Evolutionary conservation across 805 yeast genomes (phyloP).

Genomic region (Candida verbasci): DNA sequence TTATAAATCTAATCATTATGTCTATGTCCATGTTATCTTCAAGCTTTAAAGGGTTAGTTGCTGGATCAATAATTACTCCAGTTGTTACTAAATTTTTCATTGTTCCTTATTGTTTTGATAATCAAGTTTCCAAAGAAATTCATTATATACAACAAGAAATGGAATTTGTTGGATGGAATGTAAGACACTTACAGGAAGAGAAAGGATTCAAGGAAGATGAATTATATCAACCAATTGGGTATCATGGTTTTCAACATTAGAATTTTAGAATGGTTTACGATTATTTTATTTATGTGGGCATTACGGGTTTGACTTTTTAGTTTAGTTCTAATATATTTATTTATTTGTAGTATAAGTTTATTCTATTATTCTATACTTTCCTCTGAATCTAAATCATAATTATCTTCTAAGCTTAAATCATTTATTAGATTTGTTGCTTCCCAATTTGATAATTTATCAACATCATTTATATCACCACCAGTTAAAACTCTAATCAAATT

Average conservation of each 20-base stretch:
- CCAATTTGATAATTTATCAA: constrained; percentile 32
- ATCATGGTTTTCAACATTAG: constrained; percentile 8
- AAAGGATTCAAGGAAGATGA: constrained; percentile 24
- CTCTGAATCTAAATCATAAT: constrained; percentile 12
- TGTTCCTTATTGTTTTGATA: constrained; percentile 20
- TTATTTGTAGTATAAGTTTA: not conserved
- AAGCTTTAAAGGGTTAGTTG: constrained; percentile 18
- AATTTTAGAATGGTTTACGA: too few relatives aligned
- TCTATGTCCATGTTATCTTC: constrained; percentile 4
- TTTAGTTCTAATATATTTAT: too few relatives aligned
- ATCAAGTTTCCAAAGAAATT: constrained; percentile 20
- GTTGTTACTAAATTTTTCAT: constrained; percentile 22
- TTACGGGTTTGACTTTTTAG: too few relatives aligned
- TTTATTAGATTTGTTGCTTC: constrained; percentile 26
- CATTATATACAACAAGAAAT: constrained; percentile 25
- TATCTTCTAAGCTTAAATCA: constrained; percentile 14
- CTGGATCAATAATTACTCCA: constrained; percentile 29
- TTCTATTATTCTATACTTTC: too few relatives aligned
- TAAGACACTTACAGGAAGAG: constrained; percentile 26
- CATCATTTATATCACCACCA: constrained; percentile 45
- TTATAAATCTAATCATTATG: not conserved
- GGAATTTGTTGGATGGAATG: constrained; percentile 33
- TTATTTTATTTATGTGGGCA: too few relatives aligned
- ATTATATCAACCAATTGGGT: constrained; percentile 23
- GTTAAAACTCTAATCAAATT: constrained; percentile 55